Evolutionary conservation across 1,284 basidiomycete genomes (phyloP).

Genomic region (Ganoderma lingzhi): DNA sequence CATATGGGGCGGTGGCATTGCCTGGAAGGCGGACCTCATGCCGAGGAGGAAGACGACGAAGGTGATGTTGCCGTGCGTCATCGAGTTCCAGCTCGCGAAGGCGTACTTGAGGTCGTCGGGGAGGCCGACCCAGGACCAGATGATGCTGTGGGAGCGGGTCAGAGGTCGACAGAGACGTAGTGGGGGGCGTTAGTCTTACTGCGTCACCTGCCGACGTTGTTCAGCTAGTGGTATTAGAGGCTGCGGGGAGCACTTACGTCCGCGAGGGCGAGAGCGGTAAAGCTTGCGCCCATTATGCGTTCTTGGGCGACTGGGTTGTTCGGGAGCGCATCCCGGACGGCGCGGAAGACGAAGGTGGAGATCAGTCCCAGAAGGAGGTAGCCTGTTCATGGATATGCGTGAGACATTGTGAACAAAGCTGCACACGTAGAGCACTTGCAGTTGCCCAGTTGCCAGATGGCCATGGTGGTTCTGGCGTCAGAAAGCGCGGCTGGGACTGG

Average conservation of each 20-base stretch:
- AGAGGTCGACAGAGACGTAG: not conserved
- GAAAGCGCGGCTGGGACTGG: slow-evolving; percentile 44
- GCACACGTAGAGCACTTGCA: slow-evolving; percentile 50
- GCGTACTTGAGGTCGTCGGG: slow-evolving; percentile 63
- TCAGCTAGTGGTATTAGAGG: not conserved
- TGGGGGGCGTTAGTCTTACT: slow-evolving; percentile 55
- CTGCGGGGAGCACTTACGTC: slow-evolving; percentile 60
- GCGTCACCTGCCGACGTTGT: slow-evolving; percentile 49
- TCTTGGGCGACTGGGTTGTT: slow-evolving; percentile 72
- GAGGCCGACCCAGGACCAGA: slow-evolving; percentile 62
- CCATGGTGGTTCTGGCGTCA: slow-evolving; percentile 68
- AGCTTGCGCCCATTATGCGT: slow-evolving; percentile 69
- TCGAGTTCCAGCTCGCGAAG: slow-evolving; percentile 67
- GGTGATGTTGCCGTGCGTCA: slow-evolving; percentile 81
- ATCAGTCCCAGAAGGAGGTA: slow-evolving; percentile 74
- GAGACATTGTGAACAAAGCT: slow-evolving; percentile 7
- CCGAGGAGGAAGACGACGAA: slow-evolving; percentile 62
- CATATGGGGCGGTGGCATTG: not conserved
- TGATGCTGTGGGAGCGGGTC: slow-evolving; percentile 52
- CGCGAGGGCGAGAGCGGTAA: slow-evolving; percentile 73
- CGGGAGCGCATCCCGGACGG: slow-evolving; percentile 68
- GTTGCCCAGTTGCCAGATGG: slow-evolving; percentile 76
- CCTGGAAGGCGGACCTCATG: slow-evolving; percentile 53
- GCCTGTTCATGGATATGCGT: slow-evolving; percentile 48
- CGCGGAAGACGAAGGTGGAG: slow-evolving; percentile 75